phyloP scores from a whole-genome alignment of 108 stramenopile genomes.

The Conticribra weissflogii region DNA sequence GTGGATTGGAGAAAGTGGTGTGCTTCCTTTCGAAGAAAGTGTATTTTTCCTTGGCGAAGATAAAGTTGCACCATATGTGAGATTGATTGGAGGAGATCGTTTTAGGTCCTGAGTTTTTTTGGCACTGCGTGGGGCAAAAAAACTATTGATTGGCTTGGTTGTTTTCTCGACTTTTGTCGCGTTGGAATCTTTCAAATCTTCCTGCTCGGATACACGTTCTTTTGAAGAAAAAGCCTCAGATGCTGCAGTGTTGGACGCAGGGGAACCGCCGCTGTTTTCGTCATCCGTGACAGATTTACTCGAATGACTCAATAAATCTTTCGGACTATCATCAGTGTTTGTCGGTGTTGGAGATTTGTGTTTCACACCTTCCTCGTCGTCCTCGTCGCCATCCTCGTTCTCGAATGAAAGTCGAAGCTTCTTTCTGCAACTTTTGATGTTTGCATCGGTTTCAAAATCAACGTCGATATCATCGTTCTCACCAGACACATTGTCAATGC shows the following conservation, averaged over 20 bases:
- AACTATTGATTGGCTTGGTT: background rate
- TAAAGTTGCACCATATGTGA: conserved; percentile 1
- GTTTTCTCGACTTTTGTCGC: background rate
- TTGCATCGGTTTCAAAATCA: conserved; percentile 9
- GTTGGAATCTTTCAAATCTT: background rate
- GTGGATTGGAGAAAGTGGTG: conserved; percentile 8
- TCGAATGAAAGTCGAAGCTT: conserved; percentile 19
- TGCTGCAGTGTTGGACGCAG: background rate
- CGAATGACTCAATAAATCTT: background rate
- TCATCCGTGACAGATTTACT: background rate
- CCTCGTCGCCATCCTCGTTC: conserved; percentile 14
- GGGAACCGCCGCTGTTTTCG: background rate
- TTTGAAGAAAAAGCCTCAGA: background rate
- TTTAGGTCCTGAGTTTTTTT: background rate
- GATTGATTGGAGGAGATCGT: background rate
- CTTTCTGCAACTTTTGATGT: conserved; percentile 9
- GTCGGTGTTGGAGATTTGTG: background rate
- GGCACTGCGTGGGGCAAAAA: background rate
- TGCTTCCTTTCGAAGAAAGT: background rate
- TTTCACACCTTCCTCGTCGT: background rate
- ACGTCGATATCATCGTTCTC: conserved; percentile 20
- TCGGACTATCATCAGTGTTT: background rate
- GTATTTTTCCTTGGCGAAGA: conserved; percentile 16
- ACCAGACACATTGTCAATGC: background rate
- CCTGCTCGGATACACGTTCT: background rate